These are phyloP conservation scores for Rubroshorea leprosula DNA, from an alignment of 345 rosid genomes.

Conservation along the genomic window DNA sequence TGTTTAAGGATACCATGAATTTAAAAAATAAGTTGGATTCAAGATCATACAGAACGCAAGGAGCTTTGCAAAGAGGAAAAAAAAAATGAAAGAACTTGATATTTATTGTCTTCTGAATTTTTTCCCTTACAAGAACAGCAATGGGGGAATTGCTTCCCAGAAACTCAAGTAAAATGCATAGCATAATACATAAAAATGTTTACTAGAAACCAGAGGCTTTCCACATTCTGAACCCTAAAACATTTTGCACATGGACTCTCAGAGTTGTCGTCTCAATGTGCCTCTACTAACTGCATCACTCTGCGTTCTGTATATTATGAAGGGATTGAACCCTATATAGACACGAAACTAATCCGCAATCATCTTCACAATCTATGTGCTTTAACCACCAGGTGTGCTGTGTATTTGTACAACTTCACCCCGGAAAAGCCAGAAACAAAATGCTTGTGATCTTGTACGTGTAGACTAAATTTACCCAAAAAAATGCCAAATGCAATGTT, in stretches of 20 bases:
- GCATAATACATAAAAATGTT: slow-evolving; percentile 6
- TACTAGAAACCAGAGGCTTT: slow-evolving; percentile 52
- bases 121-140: slow-evolving; percentile 29
- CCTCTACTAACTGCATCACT: slow-evolving; percentile 23
- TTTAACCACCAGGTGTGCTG: slow-evolving; percentile 42
- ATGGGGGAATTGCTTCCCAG: slow-evolving; percentile 24
- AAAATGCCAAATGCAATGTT: slow-evolving; percentile 16
- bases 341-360: slow-evolving; percentile 30
- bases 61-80: no score
- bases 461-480: slow-evolving; percentile 19
- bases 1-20: no score
- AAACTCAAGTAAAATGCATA: slow-evolving; percentile 9
- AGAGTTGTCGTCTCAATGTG: slow-evolving; percentile 49
- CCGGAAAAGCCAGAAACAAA: slow-evolving; percentile 26
- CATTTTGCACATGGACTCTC: slow-evolving; percentile 54
- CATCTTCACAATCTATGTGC: slow-evolving; percentile 29
- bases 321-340: slow-evolving; percentile 14
- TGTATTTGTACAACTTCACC: slow-evolving; percentile 83
- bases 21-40: no score
- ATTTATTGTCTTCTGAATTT: slow-evolving; percentile 14
- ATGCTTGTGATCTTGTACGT: slow-evolving; percentile 22
- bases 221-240: slow-evolving; percentile 22
- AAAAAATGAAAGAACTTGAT: not conserved
- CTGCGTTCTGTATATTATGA: slow-evolving; percentile 8
- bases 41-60: no score